Conservation (phyloP, 805 yeast species). For the Monosporozyma unispora region DNA sequence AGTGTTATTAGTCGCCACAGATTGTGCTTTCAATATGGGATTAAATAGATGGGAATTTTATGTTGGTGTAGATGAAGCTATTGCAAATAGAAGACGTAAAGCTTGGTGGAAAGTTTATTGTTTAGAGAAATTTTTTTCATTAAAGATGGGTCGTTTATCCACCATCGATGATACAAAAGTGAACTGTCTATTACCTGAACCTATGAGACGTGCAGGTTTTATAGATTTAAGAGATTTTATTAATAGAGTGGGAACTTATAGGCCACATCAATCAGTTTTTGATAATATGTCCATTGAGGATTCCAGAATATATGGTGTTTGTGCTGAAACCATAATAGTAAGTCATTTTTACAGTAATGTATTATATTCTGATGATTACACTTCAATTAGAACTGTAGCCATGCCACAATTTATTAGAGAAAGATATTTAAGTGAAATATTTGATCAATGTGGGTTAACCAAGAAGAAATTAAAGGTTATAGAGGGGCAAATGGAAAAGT, state of each 20-base stretch:
- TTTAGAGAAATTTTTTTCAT: constrained; percentile 14
- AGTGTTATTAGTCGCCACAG: constrained; percentile 16
- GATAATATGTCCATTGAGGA: constrained; percentile 9
- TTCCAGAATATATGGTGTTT: constrained; percentile 14
- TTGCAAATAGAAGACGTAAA: constrained; percentile 22
- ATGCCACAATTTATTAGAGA: constrained; percentile 13
- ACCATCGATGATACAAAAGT: constrained; percentile 16
- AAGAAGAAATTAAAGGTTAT: neutral
- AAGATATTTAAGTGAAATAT: constrained; percentile 13
- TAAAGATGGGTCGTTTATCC: constrained; percentile 17
- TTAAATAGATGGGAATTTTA: constrained; percentile 28
- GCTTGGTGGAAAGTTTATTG: constrained; percentile 26
- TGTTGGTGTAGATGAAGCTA: constrained; percentile 22
- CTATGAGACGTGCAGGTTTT: constrained; percentile 19
- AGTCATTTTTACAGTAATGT: constrained; percentile 18
- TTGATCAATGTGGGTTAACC: neutral
- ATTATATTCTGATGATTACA: constrained; percentile 18
- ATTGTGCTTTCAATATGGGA: constrained; percentile 21
- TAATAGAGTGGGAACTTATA: constrained; percentile 1
- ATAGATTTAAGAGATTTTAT: constrained; percentile 14
- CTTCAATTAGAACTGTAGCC: constrained; percentile 20
- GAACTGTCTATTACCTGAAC: constrained; percentile 21
- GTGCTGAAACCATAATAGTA: constrained; percentile 11
- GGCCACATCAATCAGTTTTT: constrained; percentile 5
- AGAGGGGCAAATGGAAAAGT: neutral